Evolutionary conservation across 352 stramenopile genomes (phyloP).

Genomic region (Phytophthora citricola): DNA sequence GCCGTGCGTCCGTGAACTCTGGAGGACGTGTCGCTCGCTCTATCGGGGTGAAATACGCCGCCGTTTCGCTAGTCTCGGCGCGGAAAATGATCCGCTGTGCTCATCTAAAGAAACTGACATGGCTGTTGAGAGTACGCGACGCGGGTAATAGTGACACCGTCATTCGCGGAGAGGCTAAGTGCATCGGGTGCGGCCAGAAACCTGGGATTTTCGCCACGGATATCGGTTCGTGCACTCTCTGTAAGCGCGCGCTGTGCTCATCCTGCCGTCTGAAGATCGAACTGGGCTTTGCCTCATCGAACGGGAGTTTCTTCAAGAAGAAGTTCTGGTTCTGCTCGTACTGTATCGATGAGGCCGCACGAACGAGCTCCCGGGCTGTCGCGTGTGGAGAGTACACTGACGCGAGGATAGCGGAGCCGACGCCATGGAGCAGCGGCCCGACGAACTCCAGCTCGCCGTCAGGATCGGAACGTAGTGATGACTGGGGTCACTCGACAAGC

Average conservation of each 20-base stretch:
- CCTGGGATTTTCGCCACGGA: conserved; percentile 33
- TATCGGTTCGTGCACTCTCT: conserved; percentile 36
- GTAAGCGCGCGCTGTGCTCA: conserved; percentile 33
- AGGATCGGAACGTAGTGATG: conserved; percentile 21
- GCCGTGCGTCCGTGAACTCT: conserved; percentile 43
- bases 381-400: conserved; percentile 32
- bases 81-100: conserved; percentile 54
- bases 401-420: conserved; percentile 9
- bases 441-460: conserved; percentile 28
- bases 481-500: conserved; percentile 29
- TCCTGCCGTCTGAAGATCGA: conserved; percentile 30
- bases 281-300: conserved; percentile 28
- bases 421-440: conserved; percentile 24
- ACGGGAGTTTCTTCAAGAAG: conserved; percentile 23
- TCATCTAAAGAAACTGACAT: conserved; percentile 61
- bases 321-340: conserved; percentile 43
- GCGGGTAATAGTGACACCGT: neutral
- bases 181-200: conserved; percentile 36
- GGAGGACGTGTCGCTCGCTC: conserved; percentile 53
- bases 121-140: conserved; percentile 35
- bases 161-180: conserved; percentile 31
- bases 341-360: conserved; percentile 29
- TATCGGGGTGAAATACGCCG: conserved; percentile 53
- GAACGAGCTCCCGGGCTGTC: conserved; percentile 23
- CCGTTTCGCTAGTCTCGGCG: conserved; percentile 51